Conservation (phyloP, 2,329 filamentous ascomycete species). For the Diaporthe helianthi region DNA sequence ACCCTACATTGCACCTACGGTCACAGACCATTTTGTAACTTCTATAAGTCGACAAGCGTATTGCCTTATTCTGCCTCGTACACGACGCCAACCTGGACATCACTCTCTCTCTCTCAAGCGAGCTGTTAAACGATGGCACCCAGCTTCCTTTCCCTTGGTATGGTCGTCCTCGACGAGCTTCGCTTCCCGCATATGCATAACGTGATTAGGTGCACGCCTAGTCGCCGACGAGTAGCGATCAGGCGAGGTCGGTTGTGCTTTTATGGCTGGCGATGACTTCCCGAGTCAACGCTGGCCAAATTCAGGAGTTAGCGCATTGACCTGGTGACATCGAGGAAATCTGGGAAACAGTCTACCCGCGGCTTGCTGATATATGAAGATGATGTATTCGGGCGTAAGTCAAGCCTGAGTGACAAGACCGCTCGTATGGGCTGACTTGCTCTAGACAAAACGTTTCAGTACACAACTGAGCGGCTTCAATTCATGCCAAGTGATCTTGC, state of each 20-base stretch:
- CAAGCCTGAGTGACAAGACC: not conserved
- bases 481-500: slow-evolving; percentile 31
- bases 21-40: not conserved
- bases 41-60: not conserved
- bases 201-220: slow-evolving; percentile 38
- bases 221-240: slow-evolving; percentile 7
- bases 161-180: slow-evolving; percentile 46
- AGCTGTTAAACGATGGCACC: not conserved
- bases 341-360: slow-evolving; percentile 15
- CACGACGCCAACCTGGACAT: too few species aligned
- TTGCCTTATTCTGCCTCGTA: not conserved
- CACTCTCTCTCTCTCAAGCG: too few species aligned
- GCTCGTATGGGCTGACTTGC: slow-evolving; percentile 34
- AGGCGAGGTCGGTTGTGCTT: slow-evolving; percentile 5
- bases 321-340: not conserved
- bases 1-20: too few species aligned
- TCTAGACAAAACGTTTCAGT: slow-evolving; percentile 38
- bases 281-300: not conserved
- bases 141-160: slow-evolving; percentile 43
- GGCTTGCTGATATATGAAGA: slow-evolving; percentile 29
- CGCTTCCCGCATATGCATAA: slow-evolving; percentile 41
- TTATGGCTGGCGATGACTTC: slow-evolving; percentile 29
- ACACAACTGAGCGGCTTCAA: slow-evolving; percentile 36
- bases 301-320: slow-evolving; percentile 22
- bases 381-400: slow-evolving; percentile 11